Base-by-base conservation (phyloP, 352 stramenopile genomes). In the Pythium dissimile region DNA sequence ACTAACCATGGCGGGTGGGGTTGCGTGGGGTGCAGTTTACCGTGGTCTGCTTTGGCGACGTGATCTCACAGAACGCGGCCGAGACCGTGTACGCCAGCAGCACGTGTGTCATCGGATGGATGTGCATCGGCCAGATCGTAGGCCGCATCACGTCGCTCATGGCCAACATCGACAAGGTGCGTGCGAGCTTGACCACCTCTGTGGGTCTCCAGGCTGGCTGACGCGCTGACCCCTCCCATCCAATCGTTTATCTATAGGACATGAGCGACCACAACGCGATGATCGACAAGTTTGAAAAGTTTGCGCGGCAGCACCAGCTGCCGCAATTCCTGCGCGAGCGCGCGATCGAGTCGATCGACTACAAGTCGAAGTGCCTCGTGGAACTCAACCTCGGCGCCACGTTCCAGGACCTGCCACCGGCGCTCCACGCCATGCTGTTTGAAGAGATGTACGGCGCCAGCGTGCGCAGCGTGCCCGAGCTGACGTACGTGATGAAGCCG, bases 71-170 rank as follows among this genome's bases (percentile, higher is more conserved):
- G 5, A 91, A 86, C 41, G 70, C 76, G 23, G 52, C 75, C 1
- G 80, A 91, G 52, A 75, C 72, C 0, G 62, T 74, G 18, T 91
- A 77, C 42, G 72, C 75, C 6, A 66, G 72, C 11, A 72, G 75
- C 37, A 88, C 75, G 11, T 91, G 80, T 58, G 69, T 87, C 2
- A 63, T 91, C 13, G 80, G 80, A 1, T 91, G 80, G 80, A 72
- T 91, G 38, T 89, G 85, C 53, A 75, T 91, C 41, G 80, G 78
- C 0, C 80, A 91, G 44, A 69, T 89, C 11, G 85, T 89, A 27
- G 73, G 76, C 0, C 72, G 72, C 12, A 89, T 91, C 46, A 89
- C 78, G 6, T 63, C 66, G n/a, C 64, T 91, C 28, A 88, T 91
- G 67, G 60, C 79, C 11, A 86, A 69, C 11, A 69, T 89, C 2